Conservation (phyloP, 2,329 filamentous ascomycete genomes). For the Neurospora sp. region DNA sequence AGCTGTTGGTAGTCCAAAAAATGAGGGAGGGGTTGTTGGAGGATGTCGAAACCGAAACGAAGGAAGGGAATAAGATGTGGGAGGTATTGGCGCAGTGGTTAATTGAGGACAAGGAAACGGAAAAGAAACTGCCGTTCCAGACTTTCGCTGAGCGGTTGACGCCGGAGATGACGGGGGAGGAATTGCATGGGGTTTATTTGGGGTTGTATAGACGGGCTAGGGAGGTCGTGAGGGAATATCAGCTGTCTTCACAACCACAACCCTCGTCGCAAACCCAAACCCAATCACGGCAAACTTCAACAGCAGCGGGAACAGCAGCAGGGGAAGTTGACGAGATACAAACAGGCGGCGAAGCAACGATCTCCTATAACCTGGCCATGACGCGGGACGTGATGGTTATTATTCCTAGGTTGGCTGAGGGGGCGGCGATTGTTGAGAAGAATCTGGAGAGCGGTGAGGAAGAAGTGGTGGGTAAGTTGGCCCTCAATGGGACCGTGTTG, state of each 20-base stretch:
- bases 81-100: no score
- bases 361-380: conserved; percentile 56
- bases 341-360: conserved; percentile 33
- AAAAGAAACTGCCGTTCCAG: conserved; percentile 29
- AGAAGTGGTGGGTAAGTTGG: conserved; percentile 29
- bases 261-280: background rate
- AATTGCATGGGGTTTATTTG: conserved; percentile 34
- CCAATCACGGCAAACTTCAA: background rate
- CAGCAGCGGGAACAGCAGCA: background rate
- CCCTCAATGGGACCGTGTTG: conserved; percentile 52
- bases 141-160: conserved; percentile 29
- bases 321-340: conserved; percentile 10
- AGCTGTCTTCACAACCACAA: conserved; percentile 2
- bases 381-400: conserved; percentile 43
- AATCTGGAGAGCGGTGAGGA: conserved; percentile 4
- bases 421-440: conserved; percentile 19
- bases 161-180: conserved; percentile 9
- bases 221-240: conserved; percentile 23
- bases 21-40: conserved; percentile 46
- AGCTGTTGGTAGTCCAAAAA: conserved; percentile 54
- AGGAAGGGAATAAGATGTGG: background rate
- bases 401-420: conserved; percentile 44
- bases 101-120: background rate
- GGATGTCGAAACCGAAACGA: conserved; percentile 3
- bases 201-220: conserved; percentile 36